Conservation (phyloP, 305 asterid genomes). For the Fraxinus velutina region DNA sequence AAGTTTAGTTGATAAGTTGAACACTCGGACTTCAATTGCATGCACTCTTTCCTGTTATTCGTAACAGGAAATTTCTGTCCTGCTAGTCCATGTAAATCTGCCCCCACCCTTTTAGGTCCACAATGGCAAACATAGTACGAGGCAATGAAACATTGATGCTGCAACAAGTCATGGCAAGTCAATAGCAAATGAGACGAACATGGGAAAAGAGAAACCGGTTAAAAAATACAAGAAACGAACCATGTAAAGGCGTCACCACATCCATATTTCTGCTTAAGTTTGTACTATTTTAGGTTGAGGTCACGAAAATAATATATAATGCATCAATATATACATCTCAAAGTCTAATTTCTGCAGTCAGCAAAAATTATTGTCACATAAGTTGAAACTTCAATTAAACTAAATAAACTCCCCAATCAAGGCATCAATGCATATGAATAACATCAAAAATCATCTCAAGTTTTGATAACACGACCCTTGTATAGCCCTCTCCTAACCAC, state of each 20-base stretch:
- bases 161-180: background rate
- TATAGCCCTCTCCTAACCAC: conserved; percentile 85
- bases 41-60: background rate
- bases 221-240: background rate
- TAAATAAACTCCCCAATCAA: conserved; percentile 24
- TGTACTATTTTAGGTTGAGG: conserved; percentile 22
- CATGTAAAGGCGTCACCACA: background rate
- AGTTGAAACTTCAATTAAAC: conserved; percentile 24
- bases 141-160: background rate
- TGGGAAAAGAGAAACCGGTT: background rate
- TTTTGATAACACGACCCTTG: conserved; percentile 73
- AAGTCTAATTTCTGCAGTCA: conserved; percentile 36
- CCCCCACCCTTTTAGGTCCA: background rate
- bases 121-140: background rate
- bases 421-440: conserved; percentile 30
- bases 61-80: background rate
- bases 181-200: background rate
- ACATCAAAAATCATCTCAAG: conserved; percentile 37
- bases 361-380: conserved; percentile 29
- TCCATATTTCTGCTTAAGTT: background rate
- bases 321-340: conserved; percentile 48
- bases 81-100: background rate
- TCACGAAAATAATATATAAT: conserved; percentile 33
- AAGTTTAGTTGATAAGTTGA: background rate
- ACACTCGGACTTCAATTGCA: background rate